Conservation (phyloP, 2,329 filamentous ascomycete species). For the Didymella pinodella region DNA sequence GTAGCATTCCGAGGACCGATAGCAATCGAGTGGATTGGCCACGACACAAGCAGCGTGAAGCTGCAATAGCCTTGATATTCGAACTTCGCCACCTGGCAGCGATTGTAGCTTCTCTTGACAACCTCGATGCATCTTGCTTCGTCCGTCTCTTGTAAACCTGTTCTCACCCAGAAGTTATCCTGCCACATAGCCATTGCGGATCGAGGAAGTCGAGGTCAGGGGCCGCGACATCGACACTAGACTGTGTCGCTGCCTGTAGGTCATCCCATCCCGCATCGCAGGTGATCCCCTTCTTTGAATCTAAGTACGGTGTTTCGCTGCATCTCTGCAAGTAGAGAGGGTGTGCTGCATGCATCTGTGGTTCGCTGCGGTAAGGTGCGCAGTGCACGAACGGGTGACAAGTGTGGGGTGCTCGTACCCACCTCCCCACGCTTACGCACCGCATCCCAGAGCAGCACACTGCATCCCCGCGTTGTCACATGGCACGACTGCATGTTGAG, state of each 20-base stretch:
- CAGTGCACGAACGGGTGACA: conserved; percentile 12
- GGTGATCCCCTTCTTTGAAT: background rate
- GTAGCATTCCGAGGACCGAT: background rate
- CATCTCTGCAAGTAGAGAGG: background rate
- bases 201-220: background rate
- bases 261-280: conserved; percentile 19
- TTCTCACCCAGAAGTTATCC: conserved; percentile 27
- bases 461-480: background rate
- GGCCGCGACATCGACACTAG: background rate
- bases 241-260: conserved; percentile 1
- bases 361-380: conserved; percentile 30
- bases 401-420: conserved; percentile 23
- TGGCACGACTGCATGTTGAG: background rate
- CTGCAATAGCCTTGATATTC: conserved; percentile 37
- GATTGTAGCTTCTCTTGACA: conserved; percentile 18
- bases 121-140: conserved; percentile 19
- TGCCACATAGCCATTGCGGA: background rate
- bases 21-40: background rate
- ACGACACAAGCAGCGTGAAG: conserved; percentile 26
- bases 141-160: conserved; percentile 22
- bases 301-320: background rate
- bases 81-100: conserved; percentile 22
- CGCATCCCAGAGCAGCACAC: background rate
- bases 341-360: conserved; percentile 26
- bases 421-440: conserved; percentile 3